Base-by-base conservation (phyloP, 2,329 filamentous ascomycete species). In the Volutella citrinella region DNA sequence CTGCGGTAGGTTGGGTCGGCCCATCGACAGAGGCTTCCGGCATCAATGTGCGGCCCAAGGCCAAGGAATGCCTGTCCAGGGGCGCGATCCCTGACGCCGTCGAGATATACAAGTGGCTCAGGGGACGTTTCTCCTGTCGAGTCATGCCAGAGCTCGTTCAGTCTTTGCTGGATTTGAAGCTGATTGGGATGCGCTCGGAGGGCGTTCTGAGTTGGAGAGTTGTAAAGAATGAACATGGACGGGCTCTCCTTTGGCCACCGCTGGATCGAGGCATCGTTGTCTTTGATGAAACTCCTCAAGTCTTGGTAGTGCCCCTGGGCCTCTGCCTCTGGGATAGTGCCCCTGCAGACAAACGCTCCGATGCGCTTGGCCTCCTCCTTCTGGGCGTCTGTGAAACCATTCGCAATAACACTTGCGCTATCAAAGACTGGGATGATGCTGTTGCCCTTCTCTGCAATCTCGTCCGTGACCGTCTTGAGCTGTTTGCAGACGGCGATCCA, bases 31-130 rank as follows among this genome's bases (percentile, higher is more conserved):
- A 34, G 15, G 10, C 23, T 27, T 15, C 31, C 31, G 12, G 31
- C 31, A n/a, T 34, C 31, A 27, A 34, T 34, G 13, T 34, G 31
- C 11, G 31, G 31, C 8, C 31, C 31, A n/a, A 34, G 31, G 11
- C 31, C 31, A n/a, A 10, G 19, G 24, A 34, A 34, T 16, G 8
- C 11, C 8, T 27, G 10, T 3, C 31, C 31, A 12, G 31, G 17
- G 16, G 31, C 23, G 5, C 31, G 31, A 25, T 27, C 27, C 5
- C 31, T 24, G n/a, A n/a, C n/a, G n/a, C n/a, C n/a, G n/a, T n/a
- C n/a, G n/a, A n/a, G n/a, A n/a, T n/a, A n/a, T n/a, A n/a, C n/a
- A n/a, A n/a, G n/a, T n/a, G n/a, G n/a, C n/a, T n/a, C n/a, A n/a
- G n/a, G n/a, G n/a, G n/a, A n/a, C n/a, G n/a, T n/a, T n/a, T n/a